phyloP scores from a whole-genome alignment of 805 yeast genomes.

The Zygoascus flipseniorum region DNA sequence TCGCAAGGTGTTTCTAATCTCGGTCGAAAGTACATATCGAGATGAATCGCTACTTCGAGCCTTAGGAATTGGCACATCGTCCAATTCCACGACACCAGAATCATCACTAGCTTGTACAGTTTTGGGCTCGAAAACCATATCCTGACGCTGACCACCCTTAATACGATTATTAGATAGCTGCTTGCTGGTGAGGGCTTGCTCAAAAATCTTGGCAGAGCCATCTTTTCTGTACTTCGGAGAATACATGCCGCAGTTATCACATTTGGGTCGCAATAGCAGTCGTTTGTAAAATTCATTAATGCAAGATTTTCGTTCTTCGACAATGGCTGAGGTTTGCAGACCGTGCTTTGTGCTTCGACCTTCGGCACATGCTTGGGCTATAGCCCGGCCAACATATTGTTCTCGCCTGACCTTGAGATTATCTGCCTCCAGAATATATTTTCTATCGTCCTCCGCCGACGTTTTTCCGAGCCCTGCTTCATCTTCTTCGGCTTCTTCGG shows the following conservation, averaged over 20 bases:
- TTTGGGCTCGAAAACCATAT: slow-evolving; percentile 43
- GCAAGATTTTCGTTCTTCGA: slow-evolving; percentile 71
- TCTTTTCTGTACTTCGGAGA: slow-evolving; percentile 94
- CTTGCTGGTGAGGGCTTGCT: slow-evolving; percentile 73
- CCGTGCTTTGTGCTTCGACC: slow-evolving; percentile 66
- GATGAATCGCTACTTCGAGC: slow-evolving; percentile 57
- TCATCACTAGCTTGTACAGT: slow-evolving; percentile 25
- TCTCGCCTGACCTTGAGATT: slow-evolving; percentile 55
- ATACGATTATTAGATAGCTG: slow-evolving; percentile 70
- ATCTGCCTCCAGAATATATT: slow-evolving; percentile 5
- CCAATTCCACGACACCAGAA: slow-evolving; percentile 20
- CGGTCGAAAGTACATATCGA: slow-evolving; percentile 80
- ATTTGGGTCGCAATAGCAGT: slow-evolving; percentile 68
- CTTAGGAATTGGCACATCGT: slow-evolving; percentile 35
- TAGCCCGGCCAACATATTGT: slow-evolving; percentile 59
- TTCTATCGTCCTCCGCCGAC: slow-evolving; percentile 31
- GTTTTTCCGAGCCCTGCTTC: slow-evolving; percentile 19
- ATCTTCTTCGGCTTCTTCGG: slow-evolving; percentile 41
- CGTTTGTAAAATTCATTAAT: slow-evolving; percentile 67
- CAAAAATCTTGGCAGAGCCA: slow-evolving; percentile 88
- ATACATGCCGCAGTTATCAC: slow-evolving; percentile 94
- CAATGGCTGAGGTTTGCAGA: slow-evolving; percentile 71
- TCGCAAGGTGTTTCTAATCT: slow-evolving; percentile 70
- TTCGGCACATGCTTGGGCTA: slow-evolving; percentile 63
- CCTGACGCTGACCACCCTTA: slow-evolving; percentile 68